Evolutionary conservation across 2,329 filamentous ascomycete species (phyloP).

Genomic region (Cladosporium colombiae): DNA sequence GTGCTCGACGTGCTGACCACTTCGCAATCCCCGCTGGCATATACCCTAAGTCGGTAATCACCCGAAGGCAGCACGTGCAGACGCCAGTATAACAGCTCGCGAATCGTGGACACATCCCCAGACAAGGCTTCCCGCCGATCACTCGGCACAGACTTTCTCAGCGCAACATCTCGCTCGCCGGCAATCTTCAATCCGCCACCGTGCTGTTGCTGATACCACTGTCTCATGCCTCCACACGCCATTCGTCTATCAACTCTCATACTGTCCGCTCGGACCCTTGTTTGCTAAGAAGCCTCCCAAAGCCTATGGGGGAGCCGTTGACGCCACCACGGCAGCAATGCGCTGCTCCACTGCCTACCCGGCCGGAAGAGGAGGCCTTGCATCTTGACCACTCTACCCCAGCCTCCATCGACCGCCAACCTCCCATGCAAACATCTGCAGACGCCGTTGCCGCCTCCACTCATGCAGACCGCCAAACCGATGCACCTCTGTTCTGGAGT

Average conservation of each 20-base stretch:
- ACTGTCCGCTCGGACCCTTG: slow-evolving; percentile 3
- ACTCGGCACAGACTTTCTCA: slow-evolving; percentile 8
- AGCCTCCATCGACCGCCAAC: neutral
- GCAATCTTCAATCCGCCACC: slow-evolving; percentile 12
- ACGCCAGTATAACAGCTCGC: neutral
- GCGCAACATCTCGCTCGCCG: slow-evolving; percentile 4
- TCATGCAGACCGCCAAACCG: slow-evolving; percentile 9
- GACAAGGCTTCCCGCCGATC: slow-evolving; percentile 4
- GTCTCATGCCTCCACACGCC: slow-evolving; percentile 18
- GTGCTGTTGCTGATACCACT: neutral
- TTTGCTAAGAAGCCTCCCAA: slow-evolving; percentile 9
- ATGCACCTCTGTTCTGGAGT: slow-evolving; percentile 51
- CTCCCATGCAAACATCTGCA: slow-evolving; percentile 8
- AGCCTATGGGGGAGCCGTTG: slow-evolving; percentile 18
- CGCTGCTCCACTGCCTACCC: slow-evolving; percentile 13
- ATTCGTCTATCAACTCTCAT: neutral
- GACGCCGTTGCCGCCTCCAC: neutral
- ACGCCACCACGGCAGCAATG: slow-evolving; percentile 17
- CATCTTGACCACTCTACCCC: neutral
- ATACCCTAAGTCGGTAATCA: slow-evolving; percentile 1
- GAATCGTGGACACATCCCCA: slow-evolving; percentile 5
- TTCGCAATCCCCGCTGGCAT: neutral
- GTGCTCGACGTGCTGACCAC: neutral
- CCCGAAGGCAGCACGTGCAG: neutral
- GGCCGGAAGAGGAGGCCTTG: slow-evolving; percentile 11